phyloP scores from a whole-genome alignment of 805 yeast species.

The Starmera quercuum region DNA sequence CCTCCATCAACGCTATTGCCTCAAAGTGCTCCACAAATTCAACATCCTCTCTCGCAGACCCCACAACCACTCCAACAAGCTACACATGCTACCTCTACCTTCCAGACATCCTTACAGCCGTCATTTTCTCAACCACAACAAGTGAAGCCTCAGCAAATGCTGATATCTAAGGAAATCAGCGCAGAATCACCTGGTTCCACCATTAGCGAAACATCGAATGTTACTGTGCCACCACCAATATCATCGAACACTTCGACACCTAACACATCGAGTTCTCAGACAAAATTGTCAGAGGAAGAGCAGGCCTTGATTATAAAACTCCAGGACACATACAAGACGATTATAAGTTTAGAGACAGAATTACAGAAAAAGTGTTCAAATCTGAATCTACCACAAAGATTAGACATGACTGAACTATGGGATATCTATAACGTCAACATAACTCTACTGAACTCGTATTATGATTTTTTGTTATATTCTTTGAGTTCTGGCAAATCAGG shows the following conservation, averaged over 20 bases:
- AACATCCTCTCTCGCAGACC: conserved; percentile 3
- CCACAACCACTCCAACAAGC: conserved; percentile 6
- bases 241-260: conserved; percentile 10
- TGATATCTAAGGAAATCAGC: conserved; percentile 8
- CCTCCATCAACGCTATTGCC: conserved; percentile 3
- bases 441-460: conserved; percentile 59
- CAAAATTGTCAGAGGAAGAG: conserved; percentile 43
- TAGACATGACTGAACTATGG: conserved; percentile 63
- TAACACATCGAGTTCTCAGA: conserved; percentile 13
- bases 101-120: conserved; percentile 8
- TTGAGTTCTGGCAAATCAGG: conserved; percentile 72
- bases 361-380: conserved; percentile 65
- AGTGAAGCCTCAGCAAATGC: background rate
- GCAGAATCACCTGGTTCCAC: conserved; percentile 14
- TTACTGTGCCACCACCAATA: conserved; percentile 3
- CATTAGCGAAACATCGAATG: conserved; percentile 1
- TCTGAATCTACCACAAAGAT: conserved; percentile 45
- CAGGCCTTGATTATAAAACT: conserved; percentile 60
- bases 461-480: conserved; percentile 65
- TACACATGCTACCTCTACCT: background rate
- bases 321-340: conserved; percentile 67
- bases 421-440: conserved; percentile 61
- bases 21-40: conserved; percentile 1
- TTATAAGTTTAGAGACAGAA: conserved; percentile 58
- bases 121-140: conserved; percentile 5